A percentile compares a stretch with the other conserved stretches of the same genome.
phyloP scores from a whole-genome alignment of 1,284 basidiomycete genomes.

The Gomphus bonarii region DNA sequence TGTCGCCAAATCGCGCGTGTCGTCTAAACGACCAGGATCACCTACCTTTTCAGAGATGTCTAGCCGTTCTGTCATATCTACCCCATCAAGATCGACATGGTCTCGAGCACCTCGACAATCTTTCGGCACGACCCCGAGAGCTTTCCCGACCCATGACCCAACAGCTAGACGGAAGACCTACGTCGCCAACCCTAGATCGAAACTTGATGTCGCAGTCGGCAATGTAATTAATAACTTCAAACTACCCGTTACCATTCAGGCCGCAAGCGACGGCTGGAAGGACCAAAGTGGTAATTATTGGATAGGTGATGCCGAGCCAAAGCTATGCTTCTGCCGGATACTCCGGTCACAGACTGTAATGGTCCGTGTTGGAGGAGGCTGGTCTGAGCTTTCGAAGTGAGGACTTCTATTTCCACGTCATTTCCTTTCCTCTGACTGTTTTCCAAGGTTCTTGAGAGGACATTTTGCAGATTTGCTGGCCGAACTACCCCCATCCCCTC shows the following conservation, averaged over 20 bases:
- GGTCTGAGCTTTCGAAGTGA: slow-evolving; percentile 82
- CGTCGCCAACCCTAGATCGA: slow-evolving; percentile 76
- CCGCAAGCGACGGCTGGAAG: slow-evolving; percentile 76
- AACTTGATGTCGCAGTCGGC: slow-evolving; percentile 86
- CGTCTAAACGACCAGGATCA: slow-evolving; percentile 30
- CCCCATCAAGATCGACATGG: slow-evolving; percentile 43
- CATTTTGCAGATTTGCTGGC: slow-evolving; percentile 78
- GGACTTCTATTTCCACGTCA: slow-evolving; percentile 20
- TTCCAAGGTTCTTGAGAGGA: slow-evolving; percentile 69
- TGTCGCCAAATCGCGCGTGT: slow-evolving; percentile 30
- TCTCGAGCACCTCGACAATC: slow-evolving; percentile 55
- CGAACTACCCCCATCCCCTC: slow-evolving; percentile 46
- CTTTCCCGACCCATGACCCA: slow-evolving; percentile 36
- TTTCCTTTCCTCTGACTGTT: slow-evolving; percentile 9
- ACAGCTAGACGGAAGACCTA: slow-evolving; percentile 49
- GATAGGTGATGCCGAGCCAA: slow-evolving; percentile 85
- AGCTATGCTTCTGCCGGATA: slow-evolving; percentile 85
- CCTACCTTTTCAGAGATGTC: slow-evolving; percentile 48
- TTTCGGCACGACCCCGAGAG: slow-evolving; percentile 32
- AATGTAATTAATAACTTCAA: slow-evolving; percentile 69
- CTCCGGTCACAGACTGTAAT: slow-evolving; percentile 88
- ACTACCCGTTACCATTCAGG: slow-evolving; percentile 76
- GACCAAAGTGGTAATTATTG: slow-evolving; percentile 92
- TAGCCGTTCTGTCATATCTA: slow-evolving; percentile 28
- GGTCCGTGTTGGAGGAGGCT: slow-evolving; percentile 93